Evolutionary conservation across 805 yeast species (phyloP), one percentile per base, ranked within the genome.

Genomic region (Candida schatavii): DNA sequence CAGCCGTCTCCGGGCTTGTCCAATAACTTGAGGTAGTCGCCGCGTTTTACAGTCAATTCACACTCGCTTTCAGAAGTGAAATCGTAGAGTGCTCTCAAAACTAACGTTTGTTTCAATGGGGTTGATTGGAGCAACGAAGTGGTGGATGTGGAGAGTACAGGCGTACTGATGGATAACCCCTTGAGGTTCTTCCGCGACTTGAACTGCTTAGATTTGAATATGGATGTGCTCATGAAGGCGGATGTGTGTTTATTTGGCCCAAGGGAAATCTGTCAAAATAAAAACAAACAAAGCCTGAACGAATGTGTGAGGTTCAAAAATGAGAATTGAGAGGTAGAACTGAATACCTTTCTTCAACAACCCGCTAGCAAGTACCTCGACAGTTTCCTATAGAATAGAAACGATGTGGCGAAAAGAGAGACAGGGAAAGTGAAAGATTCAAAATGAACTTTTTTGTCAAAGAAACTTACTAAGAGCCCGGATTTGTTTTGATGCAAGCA

Each of bases 1-100:
- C 73, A 68, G 19, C 74, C 74, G 45, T 66, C 64, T 2, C 71
- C 73, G 2, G 62, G 64, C 22, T 67, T 51, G 18, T 62, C 61
- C 3, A 68, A 26, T 11, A 68, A 47, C 42, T 59, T 60, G 27
- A 67, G 49, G 45, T 58, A 61, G 11, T 64, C 68, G 4, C 56
- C 52, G 13, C 56, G 44, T 6, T 43, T 44, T 3, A 65, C 54
- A 7, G 55, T 45, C 21, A 69, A 44, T 40, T 69, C 72, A 20
- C 55, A 52, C 0, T 25, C 35, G 6, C 46, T 47, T 46, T 57
- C 62, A 4, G 65, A 65, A 2, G 32, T 37, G 45, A 69, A 68
- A n/a, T 48, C 45, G 47, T 66, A 68, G 41, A 59, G 62, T 15
- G 62, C 57, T 25, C 47, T 30, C 37, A 68, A 54, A 5, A 69